Base-by-base conservation (phyloP, 2,329 filamentous ascomycete species). In the Capronia epimyces region DNA sequence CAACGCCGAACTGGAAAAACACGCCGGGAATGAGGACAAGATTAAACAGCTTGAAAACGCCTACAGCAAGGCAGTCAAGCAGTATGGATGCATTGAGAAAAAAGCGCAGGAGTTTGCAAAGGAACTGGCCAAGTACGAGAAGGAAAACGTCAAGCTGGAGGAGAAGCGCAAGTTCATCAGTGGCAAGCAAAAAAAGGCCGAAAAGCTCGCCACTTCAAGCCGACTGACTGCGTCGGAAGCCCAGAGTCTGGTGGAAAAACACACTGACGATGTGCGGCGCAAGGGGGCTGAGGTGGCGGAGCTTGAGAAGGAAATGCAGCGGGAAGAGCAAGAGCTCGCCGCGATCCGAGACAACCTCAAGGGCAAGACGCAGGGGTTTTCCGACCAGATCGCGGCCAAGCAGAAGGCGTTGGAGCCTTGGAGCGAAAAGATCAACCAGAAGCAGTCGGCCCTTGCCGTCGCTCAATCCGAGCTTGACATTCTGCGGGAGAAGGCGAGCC, bases 381-480 rank as follows among this genome's bases (percentile, higher is more conserved):
- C 91, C 0, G 89, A 98, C 61, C 79, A 96, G 64, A 97, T 98
- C 60, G 83, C 89, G 0, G 78, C 77, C 3, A 96, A 95, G 71
- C 93, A 98, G 65, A 96, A 94, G 70, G 85, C 88, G 1, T 76
- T 98, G 9, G 91, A 97, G 69, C 93, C 93, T 0, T 98, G 93
- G 93, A 90, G 86, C 61, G 89, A 89, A 59, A 97, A 93, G 71
- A 91, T 98, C 72, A 96, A 93, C 67, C 86, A 95, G 65, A 97
- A 95, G 68, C 86, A 93, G 64, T 96, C 90, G 0, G 83, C 87
- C 2, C 94, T 96, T 60, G 91, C 91, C 3, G 90, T 98, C 9
- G 89, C 93, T 1, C 87, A 95, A 66, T 95, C 89, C 67, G 91
- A 98, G 68, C 80, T 97, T 60, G 85, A 89, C 53, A 97, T 98